Evolutionary conservation across 345 rosid genomes (phyloP).

Genomic region (Brassica napus): DNA sequence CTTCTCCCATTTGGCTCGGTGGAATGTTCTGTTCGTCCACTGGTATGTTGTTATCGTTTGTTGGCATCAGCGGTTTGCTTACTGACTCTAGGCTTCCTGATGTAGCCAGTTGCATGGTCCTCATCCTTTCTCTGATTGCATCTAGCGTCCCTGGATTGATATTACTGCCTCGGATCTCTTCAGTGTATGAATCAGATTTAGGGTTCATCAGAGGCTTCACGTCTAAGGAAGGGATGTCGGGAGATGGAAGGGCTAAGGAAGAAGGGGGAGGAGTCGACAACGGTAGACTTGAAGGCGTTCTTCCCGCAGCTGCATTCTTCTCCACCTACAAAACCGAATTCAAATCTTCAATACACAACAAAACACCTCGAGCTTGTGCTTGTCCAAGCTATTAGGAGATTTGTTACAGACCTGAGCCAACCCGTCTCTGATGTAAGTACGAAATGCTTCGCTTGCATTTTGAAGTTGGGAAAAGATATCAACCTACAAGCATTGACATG

Average conservation of each 20-base stretch:
- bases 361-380: neutral
- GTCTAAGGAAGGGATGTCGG: constrained; percentile 76
- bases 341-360: constrained; percentile 1
- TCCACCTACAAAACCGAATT: constrained; percentile 61
- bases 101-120: constrained; percentile 87
- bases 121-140: constrained; percentile 98
- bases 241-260: constrained; percentile 61
- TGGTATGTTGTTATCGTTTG: constrained; percentile 52
- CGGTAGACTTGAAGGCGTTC: constrained; percentile 90
- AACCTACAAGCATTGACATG: constrained; percentile 53
- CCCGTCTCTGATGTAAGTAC: constrained; percentile 97
- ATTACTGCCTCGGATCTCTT: constrained; percentile 48
- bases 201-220: constrained; percentile 52
- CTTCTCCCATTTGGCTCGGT: constrained; percentile 42
- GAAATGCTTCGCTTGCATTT: constrained; percentile 99
- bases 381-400: constrained; percentile 1
- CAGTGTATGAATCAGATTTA: constrained; percentile 60
- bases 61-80: constrained; percentile 48
- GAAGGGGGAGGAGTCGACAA: constrained; percentile 95
- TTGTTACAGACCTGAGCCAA: constrained; percentile 77
- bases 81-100: constrained; percentile 67
- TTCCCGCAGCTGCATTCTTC: constrained; percentile 97
- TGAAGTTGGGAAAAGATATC: constrained; percentile 97
- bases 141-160: constrained; percentile 69
- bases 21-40: constrained; percentile 47